phyloP scores from a whole-genome alignment of 306 rosid species.

The cucumber (Cucumis sativus) region Cucumber_9930_V3 NC_026658.2:9069001-9069500 shows the following conservation, averaged over 20 bases:
- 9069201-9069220: background rate
- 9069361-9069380: background rate
- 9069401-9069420: background rate
- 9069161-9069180: background rate
- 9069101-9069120: background rate
- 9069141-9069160: background rate
- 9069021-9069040: background rate
- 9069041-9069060: background rate
- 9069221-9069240: background rate
- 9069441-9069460: background rate
- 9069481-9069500: constrained; percentile 95
- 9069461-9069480: constrained; percentile 37
- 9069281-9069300: background rate
- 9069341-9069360: background rate
- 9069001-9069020: background rate
- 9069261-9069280: background rate
- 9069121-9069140: background rate
- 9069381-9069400: background rate
- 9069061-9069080: background rate
- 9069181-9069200: background rate
- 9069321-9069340: background rate
- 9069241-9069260: background rate
- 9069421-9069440: background rate
- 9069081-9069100: background rate
- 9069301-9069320: background rate